Evolutionary conservation across 176 grass and related monocot genomes (phyloP), one percentile per base, ranked within the genome.

Genomic region (Carex kokanica): DNA sequence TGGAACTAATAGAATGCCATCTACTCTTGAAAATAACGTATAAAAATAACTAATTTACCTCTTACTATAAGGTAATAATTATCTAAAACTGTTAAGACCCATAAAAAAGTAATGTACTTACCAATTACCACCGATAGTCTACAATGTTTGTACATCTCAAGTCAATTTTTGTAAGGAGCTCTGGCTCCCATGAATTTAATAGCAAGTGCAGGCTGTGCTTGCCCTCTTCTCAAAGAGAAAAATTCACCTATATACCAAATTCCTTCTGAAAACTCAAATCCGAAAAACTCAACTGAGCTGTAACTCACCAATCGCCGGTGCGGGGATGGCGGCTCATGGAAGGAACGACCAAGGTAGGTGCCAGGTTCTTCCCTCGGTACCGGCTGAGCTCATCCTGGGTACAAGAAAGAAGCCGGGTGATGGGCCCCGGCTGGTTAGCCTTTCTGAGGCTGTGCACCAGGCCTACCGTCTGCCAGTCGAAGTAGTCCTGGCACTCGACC

Each of bases 391-490:
- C 88, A 66, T 91, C 93, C 12, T 88, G 63, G 2, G 91, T 73
- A 87, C 93, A 99, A 79, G 93, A 95, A 27, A 99, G 88, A 69
- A 99, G 93, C 43, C 89, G 86, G 60, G 96, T 99, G 60, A 95
- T 71, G 51, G 89, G 89, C 17, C 96, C 96, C 40, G 93, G 93
- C 68, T 95, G 96, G 65, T 82, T 15, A 0, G 91, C 93, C 86
- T 99, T 99, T 56, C 86, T 84, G 59, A 93, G 86, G 86, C 93
- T 99, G 83, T 95, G 96, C 58, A 99, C 88, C 79, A 99, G 78
- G 71, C 96, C 96, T 83, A 93, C 93, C 54, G 93, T 88, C 85
- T 99, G 93, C 96, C 93, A 99, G 84, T 99, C 93, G 88, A 99
- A 99, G 88, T 99, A 99, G 78, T 95, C 85, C 80, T 94, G 89